These are phyloP conservation scores for Saccharomyces pastorianus DNA, from an alignment of 1,139 yeast species.

Conservation along the genomic window DNA sequence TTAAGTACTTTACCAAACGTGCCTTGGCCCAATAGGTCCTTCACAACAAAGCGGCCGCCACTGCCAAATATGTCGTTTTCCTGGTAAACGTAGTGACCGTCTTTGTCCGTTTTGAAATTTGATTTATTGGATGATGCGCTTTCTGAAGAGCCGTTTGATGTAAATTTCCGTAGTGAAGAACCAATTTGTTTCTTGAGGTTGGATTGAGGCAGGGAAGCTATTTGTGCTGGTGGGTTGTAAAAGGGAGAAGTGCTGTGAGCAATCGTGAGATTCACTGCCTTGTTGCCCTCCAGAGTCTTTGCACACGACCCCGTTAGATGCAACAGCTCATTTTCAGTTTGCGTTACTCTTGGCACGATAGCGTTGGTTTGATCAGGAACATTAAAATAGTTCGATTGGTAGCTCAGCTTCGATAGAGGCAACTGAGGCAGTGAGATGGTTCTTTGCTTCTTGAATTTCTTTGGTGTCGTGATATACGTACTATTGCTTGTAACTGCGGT, in stretches of 20 bases:
- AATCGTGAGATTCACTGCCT: conserved; percentile 19
- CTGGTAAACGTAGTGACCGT: conserved; percentile 73
- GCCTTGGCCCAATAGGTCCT: conserved; percentile 82
- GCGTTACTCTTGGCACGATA: conserved; percentile 9
- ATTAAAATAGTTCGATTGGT: conserved; percentile 8
- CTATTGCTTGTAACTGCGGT: conserved; percentile 8
- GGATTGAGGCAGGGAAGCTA: background rate
- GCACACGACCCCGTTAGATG: conserved; percentile 29
- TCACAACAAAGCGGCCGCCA: conserved; percentile 56
- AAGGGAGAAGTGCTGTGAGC: conserved; percentile 19
- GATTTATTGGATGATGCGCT: background rate
- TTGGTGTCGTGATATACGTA: conserved; percentile 9
- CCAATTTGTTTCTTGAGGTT: conserved; percentile 1
- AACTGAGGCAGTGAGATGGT: conserved; percentile 67
- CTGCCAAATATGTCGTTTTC: conserved; percentile 51
- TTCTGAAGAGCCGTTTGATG: background rate
- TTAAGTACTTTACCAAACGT: conserved; percentile 93
- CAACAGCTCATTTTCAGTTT: conserved; percentile 28
- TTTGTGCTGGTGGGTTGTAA: conserved; percentile 1
- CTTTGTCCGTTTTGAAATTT: conserved; percentile 45
- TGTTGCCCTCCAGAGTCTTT: conserved; percentile 27
- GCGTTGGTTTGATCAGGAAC: background rate
- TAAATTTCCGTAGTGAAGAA: background rate
- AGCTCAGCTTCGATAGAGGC: conserved; percentile 36
- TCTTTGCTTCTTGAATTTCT: conserved; percentile 42